phyloP scores from a whole-genome alignment of 164 flowering plant species.

The Magnolia sinica region DNA sequence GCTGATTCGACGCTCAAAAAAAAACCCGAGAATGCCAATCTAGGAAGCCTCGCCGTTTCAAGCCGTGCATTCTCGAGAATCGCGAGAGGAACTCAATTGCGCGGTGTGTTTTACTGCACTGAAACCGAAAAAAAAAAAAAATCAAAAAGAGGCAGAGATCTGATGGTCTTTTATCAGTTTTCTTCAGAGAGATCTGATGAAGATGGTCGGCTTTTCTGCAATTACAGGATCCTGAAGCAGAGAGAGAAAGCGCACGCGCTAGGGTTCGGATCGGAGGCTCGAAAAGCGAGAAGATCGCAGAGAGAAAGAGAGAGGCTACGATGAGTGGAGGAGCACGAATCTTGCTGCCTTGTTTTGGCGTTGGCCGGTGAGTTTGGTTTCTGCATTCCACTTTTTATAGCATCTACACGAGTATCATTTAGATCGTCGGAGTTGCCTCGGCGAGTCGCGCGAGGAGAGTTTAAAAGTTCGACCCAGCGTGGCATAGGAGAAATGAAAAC shows the following conservation, averaged over 20 bases:
- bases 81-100: background rate
- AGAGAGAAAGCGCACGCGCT: background rate
- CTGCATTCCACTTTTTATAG: slow-evolving; percentile 6
- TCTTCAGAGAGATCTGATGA: background rate
- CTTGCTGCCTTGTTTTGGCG: slow-evolving; percentile 20
- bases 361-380: slow-evolving; percentile 6
- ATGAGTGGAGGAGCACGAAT: slow-evolving; percentile 43
- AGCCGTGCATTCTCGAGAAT: slow-evolving; percentile 11
- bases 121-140: slow-evolving; percentile 30
- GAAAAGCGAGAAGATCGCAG: slow-evolving; percentile 15
- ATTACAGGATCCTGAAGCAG: background rate
- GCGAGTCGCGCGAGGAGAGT: too few species aligned
- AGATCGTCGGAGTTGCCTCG: too few species aligned
- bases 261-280: slow-evolving; percentile 7
- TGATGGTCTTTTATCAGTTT: background rate
- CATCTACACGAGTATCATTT: background rate
- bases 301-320: slow-evolving; percentile 11
- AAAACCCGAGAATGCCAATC: background rate
- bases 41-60: background rate
- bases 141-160: slow-evolving; percentile 12
- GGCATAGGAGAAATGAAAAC: too few species aligned
- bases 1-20: background rate
- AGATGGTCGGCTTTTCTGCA: slow-evolving; percentile 2
- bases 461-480: too few species aligned
- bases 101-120: slow-evolving; percentile 28